phyloP scores from a whole-genome alignment of 2,329 filamentous ascomycete genomes.

The Boeremia lycopersici region DNA sequence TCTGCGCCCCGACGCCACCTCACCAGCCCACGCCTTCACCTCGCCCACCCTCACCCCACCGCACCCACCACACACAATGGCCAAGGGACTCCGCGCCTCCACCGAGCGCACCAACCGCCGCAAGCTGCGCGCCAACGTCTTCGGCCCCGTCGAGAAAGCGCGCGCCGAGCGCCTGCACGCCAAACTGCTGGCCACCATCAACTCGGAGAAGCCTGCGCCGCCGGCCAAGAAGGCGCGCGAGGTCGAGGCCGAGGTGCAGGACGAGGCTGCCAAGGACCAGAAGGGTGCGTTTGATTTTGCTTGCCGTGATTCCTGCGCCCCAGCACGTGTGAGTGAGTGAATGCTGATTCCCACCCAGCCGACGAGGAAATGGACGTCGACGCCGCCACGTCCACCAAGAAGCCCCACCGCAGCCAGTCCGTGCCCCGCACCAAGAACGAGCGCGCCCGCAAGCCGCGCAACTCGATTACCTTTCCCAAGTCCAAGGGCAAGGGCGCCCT shows the following conservation, averaged over 20 bases:
- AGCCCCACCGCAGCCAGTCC: slow-evolving; percentile 26
- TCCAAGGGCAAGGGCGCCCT: slow-evolving; percentile 42
- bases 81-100: slow-evolving; percentile 82
- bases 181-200: slow-evolving; percentile 80
- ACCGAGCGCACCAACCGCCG: slow-evolving; percentile 82
- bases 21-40: slow-evolving; percentile 20
- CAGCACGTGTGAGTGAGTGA: too few relatives aligned
- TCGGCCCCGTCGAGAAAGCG: slow-evolving; percentile 80
- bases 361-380: slow-evolving; percentile 50
- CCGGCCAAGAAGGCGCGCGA: slow-evolving; percentile 28
- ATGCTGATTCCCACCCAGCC: too few relatives aligned
- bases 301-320: slow-evolving; percentile 38
- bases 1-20: too few relatives aligned
- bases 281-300: slow-evolving; percentile 44
- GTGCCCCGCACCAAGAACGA: slow-evolving; percentile 46
- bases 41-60: slow-evolving; percentile 16
- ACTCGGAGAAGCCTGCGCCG: slow-evolving; percentile 70
- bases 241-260: slow-evolving; percentile 50
- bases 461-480: slow-evolving; percentile 48
- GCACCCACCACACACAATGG: slow-evolving; percentile 66
- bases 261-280: slow-evolving; percentile 24
- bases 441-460: slow-evolving; percentile 46
- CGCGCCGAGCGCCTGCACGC: slow-evolving; percentile 82
- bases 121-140: slow-evolving; percentile 79
- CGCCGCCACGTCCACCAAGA: slow-evolving; percentile 36